Conservation (phyloP, 331 rosid species). For the Quercus lobata region DNA sequence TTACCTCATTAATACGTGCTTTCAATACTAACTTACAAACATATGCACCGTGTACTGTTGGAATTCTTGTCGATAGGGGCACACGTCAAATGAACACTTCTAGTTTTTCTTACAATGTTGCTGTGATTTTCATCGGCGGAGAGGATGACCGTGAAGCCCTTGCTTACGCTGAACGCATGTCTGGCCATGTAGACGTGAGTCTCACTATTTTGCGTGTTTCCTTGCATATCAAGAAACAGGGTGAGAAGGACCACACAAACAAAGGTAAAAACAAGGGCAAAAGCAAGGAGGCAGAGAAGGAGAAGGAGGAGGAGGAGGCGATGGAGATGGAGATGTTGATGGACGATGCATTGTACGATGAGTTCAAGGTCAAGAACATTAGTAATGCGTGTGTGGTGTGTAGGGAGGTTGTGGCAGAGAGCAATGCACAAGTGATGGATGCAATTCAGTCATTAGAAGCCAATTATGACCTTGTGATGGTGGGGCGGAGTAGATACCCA, state of each 20-base stretch:
- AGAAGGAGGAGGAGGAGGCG: too few species aligned
- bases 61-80: constrained; percentile 5
- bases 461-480: not conserved
- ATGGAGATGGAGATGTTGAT: not conserved
- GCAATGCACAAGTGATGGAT: not conserved
- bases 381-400: not conserved
- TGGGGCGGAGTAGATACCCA: not conserved
- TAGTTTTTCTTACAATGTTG: not conserved
- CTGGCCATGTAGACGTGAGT: not conserved
- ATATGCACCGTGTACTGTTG: not conserved
- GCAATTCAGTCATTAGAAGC: not conserved
- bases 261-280: too few species aligned
- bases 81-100: not conserved
- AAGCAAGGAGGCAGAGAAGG: too few species aligned
- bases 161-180: not conserved
- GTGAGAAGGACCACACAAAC: too few species aligned
- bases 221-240: not conserved
- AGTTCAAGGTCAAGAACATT: not conserved
- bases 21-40: not conserved
- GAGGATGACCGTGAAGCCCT: constrained; percentile 6
- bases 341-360: not conserved
- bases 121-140: not conserved
- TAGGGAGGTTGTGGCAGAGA: not conserved
- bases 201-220: not conserved
- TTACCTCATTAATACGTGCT: not conserved